Evolutionary conservation across 306 rosid genomes (phyloP).

Genomic region (Quercus alba): DNA sequence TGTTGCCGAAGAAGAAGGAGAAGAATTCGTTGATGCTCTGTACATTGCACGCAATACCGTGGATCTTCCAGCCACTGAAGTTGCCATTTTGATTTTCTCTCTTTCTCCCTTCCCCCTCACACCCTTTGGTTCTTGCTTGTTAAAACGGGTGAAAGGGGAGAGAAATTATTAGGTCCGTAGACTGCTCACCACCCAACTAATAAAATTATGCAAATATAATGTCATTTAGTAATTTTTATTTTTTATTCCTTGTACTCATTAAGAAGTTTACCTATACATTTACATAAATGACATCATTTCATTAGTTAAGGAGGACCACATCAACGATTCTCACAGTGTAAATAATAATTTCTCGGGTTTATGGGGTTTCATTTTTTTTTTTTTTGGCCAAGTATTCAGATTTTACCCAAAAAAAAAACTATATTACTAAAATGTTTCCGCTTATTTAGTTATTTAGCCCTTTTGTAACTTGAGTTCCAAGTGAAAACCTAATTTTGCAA

Average conservation of each 20-base stretch:
- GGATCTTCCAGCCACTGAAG: slow-evolving; percentile 39
- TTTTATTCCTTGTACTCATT: rapidly evolving
- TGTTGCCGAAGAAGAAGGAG: neutral
- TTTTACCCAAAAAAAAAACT: too few relatives aligned
- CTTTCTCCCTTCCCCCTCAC: neutral
- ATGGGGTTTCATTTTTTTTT: too few relatives aligned
- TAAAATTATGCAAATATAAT: too few relatives aligned
- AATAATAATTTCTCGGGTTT: too few relatives aligned
- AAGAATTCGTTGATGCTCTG: slow-evolving; percentile 10
- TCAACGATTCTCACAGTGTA: rapidly evolving
- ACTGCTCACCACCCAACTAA: rapidly evolving
- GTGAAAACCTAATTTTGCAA: too few relatives aligned
- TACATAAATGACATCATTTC: rapidly evolving
- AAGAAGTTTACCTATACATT: rapidly evolving
- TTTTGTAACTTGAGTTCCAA: too few relatives aligned
- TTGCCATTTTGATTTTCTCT: slow-evolving; percentile 21
- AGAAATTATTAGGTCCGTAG: too few relatives aligned
- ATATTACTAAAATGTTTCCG: too few relatives aligned
- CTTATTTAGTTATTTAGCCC: too few relatives aligned
- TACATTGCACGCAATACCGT: slow-evolving; percentile 12
- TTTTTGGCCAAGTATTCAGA: too few relatives aligned
- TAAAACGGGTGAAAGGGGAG: too few relatives aligned
- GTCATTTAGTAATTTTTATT: rapidly evolving
- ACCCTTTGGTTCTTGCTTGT: too few relatives aligned
- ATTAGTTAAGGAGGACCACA: rapidly evolving